Evolutionary conservation across 208 protist genomes (phyloP).

Genomic region (Trypanosoma brucei): DNA sequence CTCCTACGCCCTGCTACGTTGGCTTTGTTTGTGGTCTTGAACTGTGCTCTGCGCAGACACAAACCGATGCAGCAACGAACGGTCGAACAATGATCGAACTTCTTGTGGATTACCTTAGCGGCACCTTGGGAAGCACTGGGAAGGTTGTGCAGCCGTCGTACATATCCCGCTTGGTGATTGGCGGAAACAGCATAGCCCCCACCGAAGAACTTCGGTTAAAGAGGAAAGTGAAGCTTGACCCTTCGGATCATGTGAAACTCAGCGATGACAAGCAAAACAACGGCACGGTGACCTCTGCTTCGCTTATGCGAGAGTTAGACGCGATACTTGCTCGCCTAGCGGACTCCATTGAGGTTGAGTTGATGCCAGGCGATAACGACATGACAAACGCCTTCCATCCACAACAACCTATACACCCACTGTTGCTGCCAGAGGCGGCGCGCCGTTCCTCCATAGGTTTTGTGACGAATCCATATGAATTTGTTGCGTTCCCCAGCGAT

Average conservation of each 20-base stretch:
- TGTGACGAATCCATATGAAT: slow-evolving; percentile 86
- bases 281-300: slow-evolving; percentile 45
- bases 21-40: slow-evolving; percentile 76
- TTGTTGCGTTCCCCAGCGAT: slow-evolving; percentile 28
- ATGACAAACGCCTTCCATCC: slow-evolving; percentile 88
- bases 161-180: slow-evolving; percentile 78
- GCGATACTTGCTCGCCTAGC: slow-evolving; percentile 53
- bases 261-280: slow-evolving; percentile 34
- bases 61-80: slow-evolving; percentile 20
- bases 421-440: slow-evolving; percentile 66
- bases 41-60: slow-evolving; percentile 18
- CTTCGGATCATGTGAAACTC: slow-evolving; percentile 71
- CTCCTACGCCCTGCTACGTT: slow-evolving; percentile 61
- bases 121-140: slow-evolving; percentile 44
- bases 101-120: slow-evolving; percentile 76
- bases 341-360: slow-evolving; percentile 75
- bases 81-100: slow-evolving; percentile 54
- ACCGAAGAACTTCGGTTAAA: slow-evolving; percentile 84
- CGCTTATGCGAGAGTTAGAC: slow-evolving; percentile 76
- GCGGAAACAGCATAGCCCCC: slow-evolving; percentile 82
- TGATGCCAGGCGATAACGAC: slow-evolving; percentile 89
- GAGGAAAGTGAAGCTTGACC: slow-evolving; percentile 82
- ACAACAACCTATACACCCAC: slow-evolving; percentile 89
- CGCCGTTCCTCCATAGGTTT: slow-evolving; percentile 65
- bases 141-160: slow-evolving; percentile 37